A percentile compares a stretch with the other conserved stretches of the same genome.
phyloP scores from a whole-genome alignment of 2,329 filamentous ascomycete species.

The Fusarium duplospermum region DNA sequence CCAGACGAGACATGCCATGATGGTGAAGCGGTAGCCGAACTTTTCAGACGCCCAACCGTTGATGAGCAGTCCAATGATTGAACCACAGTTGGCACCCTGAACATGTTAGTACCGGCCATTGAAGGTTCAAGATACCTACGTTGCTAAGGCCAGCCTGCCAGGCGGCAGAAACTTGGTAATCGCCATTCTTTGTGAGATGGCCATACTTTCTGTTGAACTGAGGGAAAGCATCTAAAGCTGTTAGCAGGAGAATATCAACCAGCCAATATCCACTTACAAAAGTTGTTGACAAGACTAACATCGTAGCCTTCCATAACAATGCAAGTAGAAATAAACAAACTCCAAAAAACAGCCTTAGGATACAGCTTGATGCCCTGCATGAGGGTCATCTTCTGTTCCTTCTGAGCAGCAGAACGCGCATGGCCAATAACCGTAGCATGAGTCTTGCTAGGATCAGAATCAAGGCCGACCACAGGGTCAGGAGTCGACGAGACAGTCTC shows the following conservation, averaged over 20 bases:
- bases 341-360: conserved; percentile 38
- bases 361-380: conserved; percentile 38
- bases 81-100: conserved; percentile 34
- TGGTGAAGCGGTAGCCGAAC: conserved; percentile 37
- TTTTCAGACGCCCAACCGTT: conserved; percentile 35
- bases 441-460: conserved; percentile 29
- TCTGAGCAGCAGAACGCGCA: conserved; percentile 31
- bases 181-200: conserved; percentile 21
- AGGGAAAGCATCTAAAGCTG: conserved; percentile 27
- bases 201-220: conserved; percentile 41
- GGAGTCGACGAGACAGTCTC: background rate
- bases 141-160: conserved; percentile 40
- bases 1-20: conserved; percentile 36
- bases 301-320: conserved; percentile 42
- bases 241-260: background rate
- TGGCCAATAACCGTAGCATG: conserved; percentile 34
- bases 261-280: conserved; percentile 18
- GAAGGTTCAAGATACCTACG: background rate
- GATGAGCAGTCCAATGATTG: conserved; percentile 38
- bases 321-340: conserved; percentile 36
- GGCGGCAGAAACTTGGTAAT: conserved; percentile 34
- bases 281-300: conserved; percentile 36
- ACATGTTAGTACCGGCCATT: background rate
- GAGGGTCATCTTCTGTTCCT: conserved; percentile 40
- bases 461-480: background rate